Conservation (phyloP, 768 basidiomycete species). For the Boletus rubropictus region DNA sequence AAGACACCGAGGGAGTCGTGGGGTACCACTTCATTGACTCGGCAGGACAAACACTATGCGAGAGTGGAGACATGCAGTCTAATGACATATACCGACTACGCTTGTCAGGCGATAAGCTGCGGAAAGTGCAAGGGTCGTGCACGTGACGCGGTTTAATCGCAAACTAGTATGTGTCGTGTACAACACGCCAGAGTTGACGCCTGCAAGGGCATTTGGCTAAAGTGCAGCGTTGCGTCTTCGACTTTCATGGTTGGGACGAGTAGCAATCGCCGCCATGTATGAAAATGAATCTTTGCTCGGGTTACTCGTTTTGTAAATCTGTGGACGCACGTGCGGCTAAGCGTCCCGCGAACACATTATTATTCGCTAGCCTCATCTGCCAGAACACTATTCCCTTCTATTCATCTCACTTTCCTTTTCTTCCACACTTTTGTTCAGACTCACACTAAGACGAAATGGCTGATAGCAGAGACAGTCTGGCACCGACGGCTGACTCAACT, state of each 20-base stretch:
- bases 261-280: no score
- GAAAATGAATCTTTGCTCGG: neutral
- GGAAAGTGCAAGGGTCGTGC: no score
- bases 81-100: neutral
- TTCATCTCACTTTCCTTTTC: neutral
- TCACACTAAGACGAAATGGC: slow-evolving; percentile 14
- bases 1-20: neutral
- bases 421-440: neutral
- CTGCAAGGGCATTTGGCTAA: no score
- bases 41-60: neutral
- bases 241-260: no score
- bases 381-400: slow-evolving; percentile 3
- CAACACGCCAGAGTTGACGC: no score
- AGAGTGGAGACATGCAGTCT: no score
- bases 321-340: slow-evolving; percentile 21
- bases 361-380: slow-evolving; percentile 2
- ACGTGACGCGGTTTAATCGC: no score
- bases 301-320: slow-evolving; percentile 14
- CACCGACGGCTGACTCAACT: slow-evolving; percentile 2
- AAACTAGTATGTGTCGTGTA: no score
- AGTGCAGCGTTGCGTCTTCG: no score
- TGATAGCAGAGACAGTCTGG: slow-evolving; percentile 11
- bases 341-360: slow-evolving; percentile 8
- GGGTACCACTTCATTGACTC: neutral
- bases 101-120: no score